A percentile compares a stretch with the other conserved stretches of the same genome.
Evolutionary conservation across 768 basidiomycete species (phyloP).

Genomic region (Filobasidium floriforme): DNA sequence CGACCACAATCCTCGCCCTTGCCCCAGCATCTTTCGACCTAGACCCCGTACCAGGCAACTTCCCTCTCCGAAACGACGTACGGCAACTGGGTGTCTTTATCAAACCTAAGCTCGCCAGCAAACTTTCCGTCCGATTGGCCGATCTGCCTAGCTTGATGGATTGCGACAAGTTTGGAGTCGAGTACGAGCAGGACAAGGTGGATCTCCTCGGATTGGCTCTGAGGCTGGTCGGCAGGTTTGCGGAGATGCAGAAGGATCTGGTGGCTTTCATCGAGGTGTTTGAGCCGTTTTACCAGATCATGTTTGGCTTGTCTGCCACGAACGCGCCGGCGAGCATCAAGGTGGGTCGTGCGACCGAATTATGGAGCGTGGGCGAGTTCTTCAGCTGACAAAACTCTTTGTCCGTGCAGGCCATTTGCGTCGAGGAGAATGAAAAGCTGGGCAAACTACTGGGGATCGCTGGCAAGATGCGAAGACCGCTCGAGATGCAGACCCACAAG

Average conservation of each 20-base stretch:
- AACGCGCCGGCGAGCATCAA: constrained; percentile 53
- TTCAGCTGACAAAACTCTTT: background rate
- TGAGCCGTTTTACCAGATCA: constrained; percentile 56
- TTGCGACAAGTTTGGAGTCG: constrained; percentile 13
- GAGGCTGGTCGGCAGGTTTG: constrained; percentile 63
- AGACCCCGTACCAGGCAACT: constrained; percentile 57
- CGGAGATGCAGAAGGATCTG: constrained; percentile 67
- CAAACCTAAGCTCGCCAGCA: constrained; percentile 43
- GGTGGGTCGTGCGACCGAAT: constrained; percentile 47
- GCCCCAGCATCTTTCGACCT: constrained; percentile 54
- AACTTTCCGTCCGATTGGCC: constrained; percentile 25
- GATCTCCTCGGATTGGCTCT: constrained; percentile 62
- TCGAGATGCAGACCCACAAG: constrained; percentile 82
- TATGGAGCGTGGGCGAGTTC: background rate
- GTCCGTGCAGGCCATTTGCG: constrained; percentile 11
- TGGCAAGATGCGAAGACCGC: constrained; percentile 63
- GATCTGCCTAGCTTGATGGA: constrained; percentile 16
- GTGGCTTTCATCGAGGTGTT: constrained; percentile 72
- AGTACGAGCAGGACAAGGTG: constrained; percentile 57
- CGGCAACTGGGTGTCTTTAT: constrained; percentile 41
- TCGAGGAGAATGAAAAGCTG: constrained; percentile 13
- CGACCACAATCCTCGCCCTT: constrained; percentile 64
- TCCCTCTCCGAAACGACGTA: constrained; percentile 58
- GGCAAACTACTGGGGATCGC: constrained; percentile 54
- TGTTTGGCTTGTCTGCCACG: constrained; percentile 52